Base-by-base conservation (phyloP, 1,139 yeast genomes). In the Pichia sp. region DNA sequence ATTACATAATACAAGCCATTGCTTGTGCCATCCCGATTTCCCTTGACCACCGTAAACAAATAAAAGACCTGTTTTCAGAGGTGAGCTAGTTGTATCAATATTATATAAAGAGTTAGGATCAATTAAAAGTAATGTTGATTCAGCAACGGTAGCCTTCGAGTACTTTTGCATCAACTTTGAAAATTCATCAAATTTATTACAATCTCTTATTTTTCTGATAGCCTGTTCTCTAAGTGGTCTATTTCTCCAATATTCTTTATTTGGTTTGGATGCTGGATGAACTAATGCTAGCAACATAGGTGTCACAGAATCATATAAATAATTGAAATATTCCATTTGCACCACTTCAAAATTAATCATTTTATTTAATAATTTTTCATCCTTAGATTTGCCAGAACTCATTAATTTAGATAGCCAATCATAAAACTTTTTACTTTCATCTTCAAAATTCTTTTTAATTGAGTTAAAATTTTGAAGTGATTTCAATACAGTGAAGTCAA, bases 11-110 rank as follows among this genome's bases (percentile, higher is more conserved):
- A 81, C 87, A 1, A 87, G 87, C 94, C 95, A 86, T 62, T 84
- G 90, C 57, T 87, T 87, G 62, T 87, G 95, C 96, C 96, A 87
- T 3, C 87, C 86, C 30, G 76, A 78, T 54, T 82, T 84, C 10
- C 86, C 85, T 49, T 81, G 79, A 2, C 89, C 89, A 2, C 87
- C 82, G 34, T 80, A 68, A 3, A 63, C 61, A 43, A 61, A 62
- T 22, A 63, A 49, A 6, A 63, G 50, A 3, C 65, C 66, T 0
- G 63, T 48, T 46, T 58, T 60, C 12, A 45, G 41, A 6, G 56
- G 41, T 0, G 40, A 38, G 5, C 42, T 30, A 6, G 45, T 31
- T 2, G 43, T 27, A 16, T 41, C 43, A 23, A 41, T 6, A 25
- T 36, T 43, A n/a, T 43, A 45, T 2, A 47, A 24, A 26, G 41